Base-by-base conservation (phyloP, 352 stramenopile genomes). In the Saprolegnia diclina region DNA sequence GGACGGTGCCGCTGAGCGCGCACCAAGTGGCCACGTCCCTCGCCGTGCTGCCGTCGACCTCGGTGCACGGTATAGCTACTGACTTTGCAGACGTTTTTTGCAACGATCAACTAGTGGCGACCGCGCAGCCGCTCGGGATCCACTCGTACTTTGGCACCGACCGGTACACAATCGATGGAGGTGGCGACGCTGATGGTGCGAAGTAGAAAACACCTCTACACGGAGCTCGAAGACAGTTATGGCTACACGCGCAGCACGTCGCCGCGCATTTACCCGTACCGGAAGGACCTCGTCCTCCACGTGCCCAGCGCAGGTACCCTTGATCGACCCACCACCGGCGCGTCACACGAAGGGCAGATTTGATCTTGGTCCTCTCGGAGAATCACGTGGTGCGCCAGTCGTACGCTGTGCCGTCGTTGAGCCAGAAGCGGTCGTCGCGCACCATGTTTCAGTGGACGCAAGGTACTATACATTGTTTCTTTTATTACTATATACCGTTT, bases 1-100 rank as follows among this genome's bases (percentile, higher is more conserved):
- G 88, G 61, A 63, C 77, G 14, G 80, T 89, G 0, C 83, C 83
- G 11, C 57, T 91, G 19, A 85, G 62, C 9, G 83, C 85, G 48
- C 75, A 74, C 42, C 83, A 91, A 71, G 74, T 72, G 45, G 79
- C 80, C 13, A 74, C 83, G n/a, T 73, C 71, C 7, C 79, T 91
- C 71, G 71, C 73, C 1, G 73, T 83, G 1, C 79, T 87, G n/a
- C 78, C 78, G 0, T 81, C 89, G 37, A 76, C 83, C 45, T 88
- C 83, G 0, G 57, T 91, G 7, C 83, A 91, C 32, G 82, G 82
- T 91, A 73, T 22, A 57, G 26, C 42, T 62, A 26, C 5, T 42
- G 5, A 53, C 40, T 63, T 24, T 14, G 19, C 29, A 21, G 21
- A 24, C 40, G 22, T 21, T 57, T 13, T 16, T 56, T 13, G 18